Base-by-base conservation (phyloP, 768 basidiomycete genomes). In the Suillus clintonianus region DNA sequence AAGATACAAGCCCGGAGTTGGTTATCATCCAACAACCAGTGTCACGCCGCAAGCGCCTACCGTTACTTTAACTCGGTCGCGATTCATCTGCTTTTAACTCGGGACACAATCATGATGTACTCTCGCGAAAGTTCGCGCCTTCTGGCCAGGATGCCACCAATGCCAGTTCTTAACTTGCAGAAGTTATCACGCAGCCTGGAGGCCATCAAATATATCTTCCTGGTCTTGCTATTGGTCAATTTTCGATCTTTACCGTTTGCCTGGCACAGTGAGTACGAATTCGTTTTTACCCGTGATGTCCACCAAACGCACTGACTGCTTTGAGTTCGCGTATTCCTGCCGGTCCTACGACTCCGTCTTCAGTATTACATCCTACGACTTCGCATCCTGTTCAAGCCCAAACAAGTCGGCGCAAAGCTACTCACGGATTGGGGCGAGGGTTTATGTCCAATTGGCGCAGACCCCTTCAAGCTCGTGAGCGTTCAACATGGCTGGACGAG, bases 211-310 rank as follows among this genome's bases (percentile, higher is more conserved):
- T 79, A 77, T 65, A 58, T 85, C 43, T 60, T 83, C n/a, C 66
- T 70, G 45, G 39, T 87, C 22, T 61, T 91, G 0, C 75, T 91
- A 55, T 69, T 90, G n/a, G 45, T 86, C 22, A 90, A 91, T 64
- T 63, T 77, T 19, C 83, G 86, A 22, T 89, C 88, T 15, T 82
- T 85, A 71, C 90, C 90, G 1, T 70, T 89, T 24, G 78, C 79
- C 34, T 92, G 90, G 89, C 90, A 91, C 68, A 68, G 90, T 91
- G 69, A 71, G 89, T 83, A 27, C 27, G 9, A 10, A 62, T 17
- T 22, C 19, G 67, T 59, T 45, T 27, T 50, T 15, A 36, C 59
- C 34, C 39, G 36, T 5, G 22, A 39, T 42, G 15, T n/a, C n/a
- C 8, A 30, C 15, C 30, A 59, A 37, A 1, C 32, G n/a, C 22